Evolutionary conservation across 2,329 filamentous ascomycete genomes (phyloP), one percentile per base, ranked within the genome.

Genomic region (Basipetospora sp.): DNA sequence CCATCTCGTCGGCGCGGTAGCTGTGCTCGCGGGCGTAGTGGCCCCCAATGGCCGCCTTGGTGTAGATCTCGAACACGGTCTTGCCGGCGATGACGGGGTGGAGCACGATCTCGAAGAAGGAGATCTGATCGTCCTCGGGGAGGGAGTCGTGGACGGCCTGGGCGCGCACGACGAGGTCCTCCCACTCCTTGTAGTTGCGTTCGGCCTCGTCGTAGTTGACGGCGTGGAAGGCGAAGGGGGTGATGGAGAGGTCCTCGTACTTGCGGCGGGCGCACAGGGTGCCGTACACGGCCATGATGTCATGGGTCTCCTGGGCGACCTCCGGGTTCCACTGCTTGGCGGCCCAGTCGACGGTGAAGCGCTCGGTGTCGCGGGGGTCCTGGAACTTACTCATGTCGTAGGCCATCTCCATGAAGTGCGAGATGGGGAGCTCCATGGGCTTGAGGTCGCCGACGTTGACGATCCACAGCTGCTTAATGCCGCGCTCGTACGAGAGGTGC

Each of bases 361-460:
- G 56, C 1, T 60, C 57, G 0, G 71, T 67, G 37, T 65, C 71
- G 33, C 69, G 63, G 34, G 67, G 63, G 13, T 64, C 61, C 63
- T 70, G 15, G 18, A 25, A 78, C 2, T 57, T 50, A 15, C 66
- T 55, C 16, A 70, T 66, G 47, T 81, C 71, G 50, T 81, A 82
- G 1, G 74, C 77, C 42, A 81, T 62, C 44, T 80, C 74, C 43
- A 81, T 59, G 57, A 76, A 80, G 52, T 80, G 75, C 48, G 62
- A 72, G 49, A 80, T 73, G 16, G 76, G 74, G 11, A 80, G 63
- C 56, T 80, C 62, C 4, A 74, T 59, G 1, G 70, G 70, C 54
- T 80, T 80, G 42, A 80, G 60, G 47, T 80, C 74, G 30, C 74
- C 75, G 15, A 79, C 71, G 44, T 80, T 80, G 47, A 77, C 71